A percentile compares a stretch with the other conserved stretches of the same genome.
phyloP scores from a whole-genome alignment of 2,329 filamentous ascomycete genomes.

The Colletotrichum limetticola region DNA sequence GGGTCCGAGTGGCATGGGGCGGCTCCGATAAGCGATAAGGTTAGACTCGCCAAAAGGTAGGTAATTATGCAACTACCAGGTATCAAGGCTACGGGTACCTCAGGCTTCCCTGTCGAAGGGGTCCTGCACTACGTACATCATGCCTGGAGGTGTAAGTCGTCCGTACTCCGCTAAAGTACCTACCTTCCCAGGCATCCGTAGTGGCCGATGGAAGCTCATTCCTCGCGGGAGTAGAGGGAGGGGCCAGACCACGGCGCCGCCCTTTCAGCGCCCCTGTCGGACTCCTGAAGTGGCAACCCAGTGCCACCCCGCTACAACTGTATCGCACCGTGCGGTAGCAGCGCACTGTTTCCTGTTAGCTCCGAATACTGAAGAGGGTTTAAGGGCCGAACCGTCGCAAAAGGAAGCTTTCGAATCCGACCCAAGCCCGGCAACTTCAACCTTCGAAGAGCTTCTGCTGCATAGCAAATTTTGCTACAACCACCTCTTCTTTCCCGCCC shows the following conservation, averaged over 20 bases:
- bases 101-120: not conserved
- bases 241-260: slow-evolving; percentile 6
- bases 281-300: slow-evolving; percentile 27
- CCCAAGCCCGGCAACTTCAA: slow-evolving; percentile 25
- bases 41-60: too few relatives aligned
- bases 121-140: not conserved
- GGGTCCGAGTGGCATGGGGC: slow-evolving; percentile 5
- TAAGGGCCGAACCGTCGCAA: slow-evolving; percentile 33
- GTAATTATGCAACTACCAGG: not conserved
- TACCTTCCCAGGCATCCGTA: not conserved
- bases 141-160: not conserved
- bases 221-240: not conserved
- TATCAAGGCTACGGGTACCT: not conserved
- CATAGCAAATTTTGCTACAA: slow-evolving; percentile 24
- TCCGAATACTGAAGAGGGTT: slow-evolving; percentile 25
- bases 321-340: slow-evolving; percentile 13
- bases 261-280: slow-evolving; percentile 19
- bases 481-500: slow-evolving; percentile 1
- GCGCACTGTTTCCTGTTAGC: slow-evolving; percentile 27
- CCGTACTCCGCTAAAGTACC: not conserved
- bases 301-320: slow-evolving; percentile 9
- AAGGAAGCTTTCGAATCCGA: slow-evolving; percentile 28
- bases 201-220: not conserved
- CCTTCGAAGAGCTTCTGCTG: slow-evolving; percentile 33
- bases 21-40: slow-evolving; percentile 15